Evolutionary conservation across 495 filamentous ascomycete genomes (phyloP), one percentile per base, ranked within the genome.

Genomic region (Cercophora newfieldiana): DNA sequence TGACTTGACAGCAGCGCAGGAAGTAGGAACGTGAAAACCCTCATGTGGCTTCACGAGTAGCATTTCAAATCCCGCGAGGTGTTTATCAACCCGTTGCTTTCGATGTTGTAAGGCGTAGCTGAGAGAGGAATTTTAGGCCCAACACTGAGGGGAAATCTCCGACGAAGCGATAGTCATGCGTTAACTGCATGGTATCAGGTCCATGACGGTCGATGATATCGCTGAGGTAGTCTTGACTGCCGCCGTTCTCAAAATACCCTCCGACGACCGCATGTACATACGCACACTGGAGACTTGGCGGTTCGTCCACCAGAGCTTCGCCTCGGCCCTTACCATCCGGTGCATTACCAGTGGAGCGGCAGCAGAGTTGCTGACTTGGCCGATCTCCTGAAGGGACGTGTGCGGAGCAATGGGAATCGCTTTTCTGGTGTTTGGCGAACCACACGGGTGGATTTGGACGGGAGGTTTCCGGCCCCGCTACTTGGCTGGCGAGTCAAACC

Each of bases 401-500:
- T 44, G 37, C 37, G 18, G 12, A 16, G 18, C 37, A 14, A 14
- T 14, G 37, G 37, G 10, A 44, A 16, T 5, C 37, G 10, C 37
- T 16, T 16, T 16, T 44, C 37, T 44, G 37, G 12, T 16, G 18
- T 44, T 14, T 16, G 21, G 18, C 44, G 60, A 48, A 54, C 59
- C 60, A 22, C 51, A 24, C 3, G 25, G 21, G 51, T 55, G 51
- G 51, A 26, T 55, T 1, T 24, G 21, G 51, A 10, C 6, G 26
- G 51, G 14, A 37, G 30, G 7, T 30, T 28, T 51, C 49, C 56
- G 48, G 22, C 28, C 44, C 47, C 24, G 29, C 50, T 58, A 31
- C 25, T 44, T 25, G 60, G 26, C 30, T 30, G 31, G 49, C 53
- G n/a, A 71, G 73, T 69, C 51, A 37, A 61, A 56, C 48, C 71